Base-by-base conservation (phyloP, 2,329 filamentous ascomycete species). In the Trichoderma koningiopsis region DNA sequence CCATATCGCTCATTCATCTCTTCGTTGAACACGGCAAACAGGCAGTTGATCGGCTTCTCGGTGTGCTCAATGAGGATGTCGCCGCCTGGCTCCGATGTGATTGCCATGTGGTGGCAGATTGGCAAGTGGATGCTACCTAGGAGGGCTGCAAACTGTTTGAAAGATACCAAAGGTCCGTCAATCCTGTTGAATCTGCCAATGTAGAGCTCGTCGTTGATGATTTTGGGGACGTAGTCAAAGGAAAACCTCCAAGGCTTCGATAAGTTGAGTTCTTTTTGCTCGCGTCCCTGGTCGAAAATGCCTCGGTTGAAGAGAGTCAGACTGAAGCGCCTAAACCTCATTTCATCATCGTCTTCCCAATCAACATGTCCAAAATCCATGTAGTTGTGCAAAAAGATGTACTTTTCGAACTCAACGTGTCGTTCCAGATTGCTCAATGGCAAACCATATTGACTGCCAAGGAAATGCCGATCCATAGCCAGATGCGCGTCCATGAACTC, bases 121-220 rank as follows among this genome's bases (percentile, higher is more conserved):
- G 60, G 60, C 22, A 63, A 11, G 13, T 33, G 29, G 22, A 63
- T 63, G 60, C n/a, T 52, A 3, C 35, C n/a, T 4, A 63, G 16
- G 29, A 63, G 60, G 1, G 27, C 52, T 5, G 11, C 13, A 8
- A 53, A 52, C 2, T 52, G 19, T 22, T 53, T n/a, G 31, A 31
- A 35, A 10, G 29, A 19, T 10, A 63, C 60, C 43, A 52, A 13
- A 19, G 60, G 60, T 16, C 60, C 60, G 4, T 33, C 43, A 11
- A 63, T 24, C 16, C 40, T 37, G n/a, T 63, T 31, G 35, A 43
- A 31, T 22, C 60, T 35, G 11, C 29, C n/a, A 5, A 63, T 53
- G n/a, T 27, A 63, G 29, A 63, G 60, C 43, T 63, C 47, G 24
- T 63, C 27, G 43, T 63, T 31, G n/a, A 63, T 63, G 5, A 63